Base-by-base conservation (phyloP, 192 early-diverging fungal species). In the Coemansia sp. region DNA sequence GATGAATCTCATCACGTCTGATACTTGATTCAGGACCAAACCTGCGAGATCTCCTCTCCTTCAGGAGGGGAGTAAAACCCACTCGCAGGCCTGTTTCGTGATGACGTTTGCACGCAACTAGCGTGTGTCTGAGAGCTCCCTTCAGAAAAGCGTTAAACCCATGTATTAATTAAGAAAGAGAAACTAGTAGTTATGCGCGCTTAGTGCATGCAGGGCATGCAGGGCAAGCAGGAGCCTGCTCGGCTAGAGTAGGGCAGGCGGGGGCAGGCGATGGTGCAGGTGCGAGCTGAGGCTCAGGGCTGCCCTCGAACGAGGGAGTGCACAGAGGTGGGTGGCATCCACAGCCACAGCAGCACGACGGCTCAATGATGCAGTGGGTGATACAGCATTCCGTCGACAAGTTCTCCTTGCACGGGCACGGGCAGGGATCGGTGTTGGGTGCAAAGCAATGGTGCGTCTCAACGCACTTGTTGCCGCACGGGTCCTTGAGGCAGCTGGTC, bases 401-500 rank as follows among this genome's bases (percentile, higher is more conserved):
- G 57, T 66, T 70, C 40, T 77, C 73, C 55, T 59, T 59, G 53
- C 73, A 65, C 19, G 42, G 36, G 73, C 59, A 62, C 11, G 23
- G 33, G 33, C 33, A 35, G 37, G 60, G 23, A 20, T 47, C 55
- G 3, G 46, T 65, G 63, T 77, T 77, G 21, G 73, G 68, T 21
- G 63, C 73, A 33, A 51, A 77, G 68, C 68, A 77, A 57, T 70
- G 73, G 60, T 77, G 68, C 15, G 63, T 77, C 68, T 77, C 63
- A 23, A 70, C 59, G 42, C 73, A 70, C 21, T 53, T 60, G 68
- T 77, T 65, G 54, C 73, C 68, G 50, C 67, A 77, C 16, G 66
- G 66, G n/a, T 76, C 73, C 67, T 76, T 76, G 63, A 76, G 50
- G 46, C 73, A 76, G 67, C 61, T 76, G 36, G 66, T 70, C 50